Conservation (phyloP, 192 early-diverging fungal genomes). For the Mortierella alpina region DNA sequence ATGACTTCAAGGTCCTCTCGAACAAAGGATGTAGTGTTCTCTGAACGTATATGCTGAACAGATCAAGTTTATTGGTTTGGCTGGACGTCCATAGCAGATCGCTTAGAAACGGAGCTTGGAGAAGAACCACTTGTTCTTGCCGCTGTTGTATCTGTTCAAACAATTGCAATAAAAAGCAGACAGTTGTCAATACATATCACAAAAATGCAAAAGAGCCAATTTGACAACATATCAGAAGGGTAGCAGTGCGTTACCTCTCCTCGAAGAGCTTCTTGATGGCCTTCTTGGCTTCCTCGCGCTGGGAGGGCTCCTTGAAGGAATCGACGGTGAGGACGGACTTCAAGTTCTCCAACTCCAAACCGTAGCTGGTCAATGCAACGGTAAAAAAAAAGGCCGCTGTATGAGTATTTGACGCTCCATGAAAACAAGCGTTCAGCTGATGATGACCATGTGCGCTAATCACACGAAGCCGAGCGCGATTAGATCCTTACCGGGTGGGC, state of each 20-base stretch:
- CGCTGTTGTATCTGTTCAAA: conserved; percentile 82
- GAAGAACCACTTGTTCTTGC: conserved; percentile 99
- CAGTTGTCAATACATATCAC: neutral
- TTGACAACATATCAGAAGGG: neutral
- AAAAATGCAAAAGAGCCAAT: neutral
- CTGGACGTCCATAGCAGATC: conserved; percentile 7
- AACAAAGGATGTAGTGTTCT: too few species aligned
- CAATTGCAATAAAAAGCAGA: neutral
- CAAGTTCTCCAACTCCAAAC: conserved; percentile 93
- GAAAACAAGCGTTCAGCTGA: too few species aligned
- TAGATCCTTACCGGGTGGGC: conserved; percentile 87
- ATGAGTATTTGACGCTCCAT: too few species aligned
- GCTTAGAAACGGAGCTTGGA: conserved; percentile 96
- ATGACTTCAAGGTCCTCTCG: too few species aligned
- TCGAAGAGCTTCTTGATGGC: conserved; percentile 96
- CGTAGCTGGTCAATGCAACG: conserved; percentile 71
- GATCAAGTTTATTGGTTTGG: conserved; percentile 34
- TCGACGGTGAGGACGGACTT: conserved; percentile 90
- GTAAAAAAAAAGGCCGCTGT: neutral
- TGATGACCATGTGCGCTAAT: too few species aligned
- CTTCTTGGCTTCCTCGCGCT: conserved; percentile 91
- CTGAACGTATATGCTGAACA: conserved; percentile 5
- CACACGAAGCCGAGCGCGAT: too few species aligned
- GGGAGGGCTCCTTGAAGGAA: conserved; percentile 94
- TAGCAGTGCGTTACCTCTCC: conserved; percentile 67